phyloP scores from a whole-genome alignment of 2,329 filamentous ascomycete genomes.

The Fusarium mangiferae region DNA sequence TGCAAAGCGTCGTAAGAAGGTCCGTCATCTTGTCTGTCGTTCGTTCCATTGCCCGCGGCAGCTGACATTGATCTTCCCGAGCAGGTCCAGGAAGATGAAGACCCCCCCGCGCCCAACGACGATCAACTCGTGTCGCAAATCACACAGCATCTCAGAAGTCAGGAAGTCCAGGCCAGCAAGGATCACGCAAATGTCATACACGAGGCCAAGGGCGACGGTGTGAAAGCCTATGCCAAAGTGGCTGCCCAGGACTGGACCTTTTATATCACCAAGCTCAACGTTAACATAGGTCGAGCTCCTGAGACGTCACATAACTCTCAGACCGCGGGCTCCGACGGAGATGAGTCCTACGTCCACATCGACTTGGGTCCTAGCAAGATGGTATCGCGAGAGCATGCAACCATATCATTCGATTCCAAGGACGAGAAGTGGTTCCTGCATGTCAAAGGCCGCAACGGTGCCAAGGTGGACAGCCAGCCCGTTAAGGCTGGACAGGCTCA shows the following conservation, averaged over 20 bases:
- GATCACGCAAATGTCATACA: constrained; percentile 73
- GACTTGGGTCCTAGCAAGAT: constrained; percentile 88
- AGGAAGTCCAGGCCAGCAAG: constrained; percentile 66
- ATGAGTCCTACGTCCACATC: constrained; percentile 74
- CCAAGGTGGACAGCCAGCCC: constrained; percentile 80
- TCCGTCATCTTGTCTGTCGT: constrained; percentile 42
- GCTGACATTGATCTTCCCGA: constrained; percentile 18
- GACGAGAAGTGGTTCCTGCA: constrained; percentile 82
- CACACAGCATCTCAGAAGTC: constrained; percentile 61
- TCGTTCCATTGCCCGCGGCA: constrained; percentile 1
- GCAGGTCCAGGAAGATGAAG: constrained; percentile 53
- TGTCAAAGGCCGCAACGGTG: constrained; percentile 91
- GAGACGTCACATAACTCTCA: constrained; percentile 55
- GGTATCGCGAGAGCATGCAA: constrained; percentile 80
- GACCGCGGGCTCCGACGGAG: constrained; percentile 57
- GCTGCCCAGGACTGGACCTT: constrained; percentile 86
- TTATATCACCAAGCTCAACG: constrained; percentile 78
- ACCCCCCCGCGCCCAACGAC: constrained; percentile 59
- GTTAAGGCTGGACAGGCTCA: constrained; percentile 75
- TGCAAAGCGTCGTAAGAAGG: constrained; percentile 73
- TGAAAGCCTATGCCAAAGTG: constrained; percentile 84
- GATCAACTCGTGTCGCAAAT: constrained; percentile 67
- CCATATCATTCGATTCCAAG: constrained; percentile 77
- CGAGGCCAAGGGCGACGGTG: constrained; percentile 68
- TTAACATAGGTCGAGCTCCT: constrained; percentile 79